A percentile compares a stretch with the other conserved stretches of the same genome.
Conservation (phyloP, 202 grass and related monocot species). For the Setaria viridis region DNA sequence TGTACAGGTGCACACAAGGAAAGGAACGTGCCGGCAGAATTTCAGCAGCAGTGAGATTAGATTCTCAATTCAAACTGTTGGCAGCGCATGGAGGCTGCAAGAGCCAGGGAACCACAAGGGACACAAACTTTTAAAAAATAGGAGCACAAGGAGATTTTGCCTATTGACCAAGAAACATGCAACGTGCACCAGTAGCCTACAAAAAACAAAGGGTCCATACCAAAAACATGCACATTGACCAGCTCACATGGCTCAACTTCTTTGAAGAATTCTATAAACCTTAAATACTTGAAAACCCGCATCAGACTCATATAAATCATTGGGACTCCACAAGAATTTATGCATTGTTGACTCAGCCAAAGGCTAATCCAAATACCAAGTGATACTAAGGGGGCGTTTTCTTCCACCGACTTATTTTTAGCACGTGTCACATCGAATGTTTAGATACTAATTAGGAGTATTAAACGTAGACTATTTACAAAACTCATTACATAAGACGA, state of each 20-base stretch:
- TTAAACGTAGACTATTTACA: too few relatives aligned
- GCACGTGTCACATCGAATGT: too few relatives aligned
- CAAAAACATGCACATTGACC: constrained; percentile 45
- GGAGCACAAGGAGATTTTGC: neutral
- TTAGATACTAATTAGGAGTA: too few relatives aligned
- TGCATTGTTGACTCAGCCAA: constrained; percentile 7
- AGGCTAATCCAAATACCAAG: neutral
- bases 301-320: neutral
- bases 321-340: constrained; percentile 2
- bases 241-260: constrained; percentile 33
- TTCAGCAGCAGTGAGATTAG: neutral
- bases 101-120: constrained; percentile 15
- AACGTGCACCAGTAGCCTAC: neutral
- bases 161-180: constrained; percentile 34
- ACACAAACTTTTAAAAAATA: neutral
- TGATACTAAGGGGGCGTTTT: too few relatives aligned
- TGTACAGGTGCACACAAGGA: neutral
- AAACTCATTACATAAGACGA: too few relatives aligned
- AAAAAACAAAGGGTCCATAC: constrained; percentile 19
- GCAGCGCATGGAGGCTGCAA: constrained; percentile 1
- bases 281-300: constrained; percentile 4
- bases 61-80: neutral
- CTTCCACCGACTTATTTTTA: too few relatives aligned
- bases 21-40: neutral
- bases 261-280: constrained; percentile 1